phyloP scores from a whole-genome alignment of 176 grass and related monocot species.

The Bolboschoenus planiculmis region DNA sequence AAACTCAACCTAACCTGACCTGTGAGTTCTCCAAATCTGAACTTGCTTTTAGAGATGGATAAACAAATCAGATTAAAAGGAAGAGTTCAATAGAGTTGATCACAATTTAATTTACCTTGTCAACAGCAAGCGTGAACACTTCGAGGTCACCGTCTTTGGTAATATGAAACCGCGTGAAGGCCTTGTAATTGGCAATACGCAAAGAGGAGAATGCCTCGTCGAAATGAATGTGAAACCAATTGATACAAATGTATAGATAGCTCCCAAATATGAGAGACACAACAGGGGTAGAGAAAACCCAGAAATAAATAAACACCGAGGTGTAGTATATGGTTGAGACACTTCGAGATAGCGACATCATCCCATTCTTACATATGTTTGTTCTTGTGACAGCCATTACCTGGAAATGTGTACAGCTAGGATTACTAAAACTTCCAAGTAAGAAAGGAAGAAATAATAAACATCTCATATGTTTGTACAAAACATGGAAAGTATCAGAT shows the following conservation, averaged over 20 bases:
- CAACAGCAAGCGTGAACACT: conserved; percentile 86
- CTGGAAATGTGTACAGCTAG: conserved; percentile 30
- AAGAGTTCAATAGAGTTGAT: neutral
- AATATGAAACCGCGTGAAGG: conserved; percentile 90
- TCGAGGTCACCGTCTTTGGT: conserved; percentile 71
- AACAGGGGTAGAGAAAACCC: conserved; percentile 88
- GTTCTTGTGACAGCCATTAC: conserved; percentile 72
- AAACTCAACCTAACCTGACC: neutral
- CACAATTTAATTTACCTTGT: conserved; percentile 53
- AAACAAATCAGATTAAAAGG: neutral
- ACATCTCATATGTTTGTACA: neutral
- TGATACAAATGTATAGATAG: conserved; percentile 91
- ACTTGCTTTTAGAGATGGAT: neutral
- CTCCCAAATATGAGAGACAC: conserved; percentile 95
- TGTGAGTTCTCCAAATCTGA: neutral
- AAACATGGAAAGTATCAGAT: neutral
- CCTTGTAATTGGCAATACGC: conserved; percentile 94
- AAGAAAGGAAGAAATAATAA: neutral
- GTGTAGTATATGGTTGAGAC: conserved; percentile 66
- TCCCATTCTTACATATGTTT: conserved; percentile 64
- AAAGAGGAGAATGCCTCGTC: conserved; percentile 96
- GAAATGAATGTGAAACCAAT: conserved; percentile 96
- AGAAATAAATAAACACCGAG: conserved; percentile 95
- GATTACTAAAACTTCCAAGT: neutral
- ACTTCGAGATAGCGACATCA: conserved; percentile 52